phyloP scores from a whole-genome alignment of 2,329 filamentous ascomycete species.

The Fusarium paranaense region DNA sequence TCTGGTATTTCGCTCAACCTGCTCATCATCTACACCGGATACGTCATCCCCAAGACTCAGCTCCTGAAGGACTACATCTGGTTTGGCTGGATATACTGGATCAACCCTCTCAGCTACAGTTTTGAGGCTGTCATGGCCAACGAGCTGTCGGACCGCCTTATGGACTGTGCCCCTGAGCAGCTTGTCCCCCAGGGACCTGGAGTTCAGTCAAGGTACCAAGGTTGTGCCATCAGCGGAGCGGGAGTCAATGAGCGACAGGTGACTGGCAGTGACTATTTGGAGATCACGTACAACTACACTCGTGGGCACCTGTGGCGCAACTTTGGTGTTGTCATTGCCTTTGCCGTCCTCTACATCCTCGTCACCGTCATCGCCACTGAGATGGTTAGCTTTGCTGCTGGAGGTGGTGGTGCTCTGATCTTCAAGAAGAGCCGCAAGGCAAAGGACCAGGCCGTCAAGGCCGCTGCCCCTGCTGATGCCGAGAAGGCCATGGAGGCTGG shows the following conservation, averaged over 20 bases:
- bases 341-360: slow-evolving; percentile 30
- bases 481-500: slow-evolving; percentile 34
- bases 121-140: slow-evolving; percentile 71
- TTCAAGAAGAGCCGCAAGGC: slow-evolving; percentile 76
- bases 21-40: slow-evolving; percentile 75
- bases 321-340: slow-evolving; percentile 38
- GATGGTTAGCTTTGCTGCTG: slow-evolving; percentile 52
- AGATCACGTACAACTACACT: slow-evolving; percentile 59
- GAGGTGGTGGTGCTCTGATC: slow-evolving; percentile 75
- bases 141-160: slow-evolving; percentile 64
- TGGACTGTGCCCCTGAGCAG: slow-evolving; percentile 59
- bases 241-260: slow-evolving; percentile 45
- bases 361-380: slow-evolving; percentile 36
- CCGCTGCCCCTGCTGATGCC: slow-evolving; percentile 43
- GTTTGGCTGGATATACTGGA: slow-evolving; percentile 75
- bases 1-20: slow-evolving; percentile 67
- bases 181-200: slow-evolving; percentile 60
- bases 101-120: slow-evolving; percentile 74
- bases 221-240: slow-evolving; percentile 68
- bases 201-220: slow-evolving; percentile 57
- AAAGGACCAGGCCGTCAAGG: slow-evolving; percentile 56
- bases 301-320: slow-evolving; percentile 39
- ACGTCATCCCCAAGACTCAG: slow-evolving; percentile 67
- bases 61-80: slow-evolving; percentile 71
- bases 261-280: slow-evolving; percentile 66